Conservation (phyloP, 257 asterid genomes). For the Solanum megistacrolobum region DNA sequence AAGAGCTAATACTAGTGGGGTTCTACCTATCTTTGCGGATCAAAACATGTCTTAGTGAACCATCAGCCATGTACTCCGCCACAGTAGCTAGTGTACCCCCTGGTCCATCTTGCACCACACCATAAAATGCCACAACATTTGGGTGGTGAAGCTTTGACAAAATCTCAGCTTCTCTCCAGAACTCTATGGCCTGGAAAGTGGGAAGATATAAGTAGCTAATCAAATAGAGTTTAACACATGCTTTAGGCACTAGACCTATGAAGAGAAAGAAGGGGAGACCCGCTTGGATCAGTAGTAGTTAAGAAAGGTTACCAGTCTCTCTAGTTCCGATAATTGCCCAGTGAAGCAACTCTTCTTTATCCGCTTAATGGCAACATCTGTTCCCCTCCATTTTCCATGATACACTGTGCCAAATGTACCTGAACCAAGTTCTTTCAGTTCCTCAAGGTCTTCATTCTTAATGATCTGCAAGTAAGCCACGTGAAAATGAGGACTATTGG, state of each 20-base stretch:
- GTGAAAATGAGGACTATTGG: background rate
- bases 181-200: conserved; percentile 42
- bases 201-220: background rate
- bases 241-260: background rate
- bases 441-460: conserved; percentile 49
- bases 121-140: conserved; percentile 67
- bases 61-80: conserved; percentile 64
- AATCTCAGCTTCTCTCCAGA: conserved; percentile 72
- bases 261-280: background rate
- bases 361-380: conserved; percentile 87
- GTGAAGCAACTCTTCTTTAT: conserved; percentile 75
- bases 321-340: conserved; percentile 82
- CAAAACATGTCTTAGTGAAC: conserved; percentile 61
- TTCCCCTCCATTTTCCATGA: conserved; percentile 66
- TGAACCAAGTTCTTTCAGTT: conserved; percentile 48
- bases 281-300: background rate
- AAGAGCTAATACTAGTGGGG: background rate
- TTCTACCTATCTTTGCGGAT: conserved; percentile 56
- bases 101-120: conserved; percentile 71
- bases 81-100: conserved; percentile 71
- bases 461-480: conserved; percentile 21
- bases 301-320: conserved; percentile 47
- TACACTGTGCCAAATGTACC: conserved; percentile 59
- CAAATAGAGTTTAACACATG: background rate
- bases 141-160: conserved; percentile 79